Evolutionary conservation across 1,139 yeast species (phyloP), one percentile per base, ranked within the genome.

Genomic region (Kodamaea arcana): DNA sequence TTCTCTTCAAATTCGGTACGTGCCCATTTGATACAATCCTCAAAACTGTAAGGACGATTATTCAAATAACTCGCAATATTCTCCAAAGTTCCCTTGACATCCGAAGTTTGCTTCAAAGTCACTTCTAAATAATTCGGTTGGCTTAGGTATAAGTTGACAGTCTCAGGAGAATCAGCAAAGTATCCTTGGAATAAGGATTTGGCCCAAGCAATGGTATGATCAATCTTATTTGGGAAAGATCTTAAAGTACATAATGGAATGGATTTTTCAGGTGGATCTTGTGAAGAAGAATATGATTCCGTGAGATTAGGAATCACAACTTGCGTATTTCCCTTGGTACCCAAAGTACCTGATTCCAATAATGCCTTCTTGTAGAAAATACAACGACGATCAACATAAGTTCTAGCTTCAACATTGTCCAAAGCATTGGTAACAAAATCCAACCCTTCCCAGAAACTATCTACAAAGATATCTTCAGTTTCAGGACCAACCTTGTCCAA

Each of bases 131-230:
- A 92, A 64, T 88, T 84, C 44, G 97, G 94, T 62, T 92, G 97
- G 30, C 92, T 73, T 56, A 94, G 69, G 60, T 88, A 92, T 54
- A 87, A 65, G 60, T 92, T 92, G 39, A 90, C 97, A 51, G 88
- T 87, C 61, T 87, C 96, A 17, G 96, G 94, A 18, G 90, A 76
- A 43, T 92, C 96, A 27, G 80, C 73, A 60, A 92, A 92, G 56
- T 80, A 86, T n/a, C 94, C 96, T 69, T 85, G 94, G 73, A 92
- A 92, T 52, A 88, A 72, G 15, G 90, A 81, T 66, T 94, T 92
- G 16, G 97, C 95, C 99, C 99, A 92, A 11, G 98, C 97, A 65
- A 92, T 92, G 1, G 99, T 94, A 56, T 92, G 99, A 56, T 92
- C 99, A 52, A 92, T 92, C 63, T 90, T 92, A 62, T 88, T 87